Conservation (phyloP, 495 filamentous ascomycete genomes). For the Xylaria cubensis region DNA sequence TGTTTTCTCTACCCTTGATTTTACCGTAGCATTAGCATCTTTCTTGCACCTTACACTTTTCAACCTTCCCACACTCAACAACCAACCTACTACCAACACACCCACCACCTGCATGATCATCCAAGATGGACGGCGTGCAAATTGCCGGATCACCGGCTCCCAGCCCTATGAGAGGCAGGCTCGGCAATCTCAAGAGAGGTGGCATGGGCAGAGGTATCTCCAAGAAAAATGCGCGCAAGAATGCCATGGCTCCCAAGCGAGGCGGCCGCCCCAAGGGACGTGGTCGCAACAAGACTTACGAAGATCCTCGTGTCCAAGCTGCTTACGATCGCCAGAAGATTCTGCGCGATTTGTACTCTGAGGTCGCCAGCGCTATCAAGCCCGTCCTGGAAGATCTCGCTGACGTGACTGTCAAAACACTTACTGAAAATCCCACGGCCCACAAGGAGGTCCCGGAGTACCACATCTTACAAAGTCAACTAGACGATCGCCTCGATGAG, state of each 20-base stretch:
- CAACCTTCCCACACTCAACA: neutral
- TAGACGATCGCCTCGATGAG: constrained; percentile 39
- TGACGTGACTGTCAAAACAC: constrained; percentile 45
- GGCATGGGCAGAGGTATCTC: constrained; percentile 32
- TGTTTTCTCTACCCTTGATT: neutral
- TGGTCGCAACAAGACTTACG: constrained; percentile 52
- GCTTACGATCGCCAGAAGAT: constrained; percentile 54
- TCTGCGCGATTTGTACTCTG: constrained; percentile 46
- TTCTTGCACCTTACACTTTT: neutral
- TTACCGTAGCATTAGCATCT: neutral
- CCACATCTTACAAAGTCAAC: constrained; percentile 34
- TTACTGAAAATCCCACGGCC: constrained; percentile 40
- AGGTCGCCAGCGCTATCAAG: constrained; percentile 48
- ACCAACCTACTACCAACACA: constrained; percentile 1
- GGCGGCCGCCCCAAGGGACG: constrained; percentile 44
- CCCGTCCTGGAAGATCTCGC: constrained; percentile 52
- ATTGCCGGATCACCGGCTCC: constrained; percentile 41
- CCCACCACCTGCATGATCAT: constrained; percentile 7
- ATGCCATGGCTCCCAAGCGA: constrained; percentile 39
- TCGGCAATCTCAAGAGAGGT: constrained; percentile 32
- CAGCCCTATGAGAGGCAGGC: constrained; percentile 43
- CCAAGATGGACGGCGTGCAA: constrained; percentile 42
- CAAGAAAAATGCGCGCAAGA: constrained; percentile 41
- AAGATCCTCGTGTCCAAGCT: constrained; percentile 48
- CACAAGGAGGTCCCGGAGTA: constrained; percentile 46